Evolutionary conservation across 2,329 filamentous ascomycete species (phyloP).

Genomic region (Aspergillus phoenicis): DNA sequence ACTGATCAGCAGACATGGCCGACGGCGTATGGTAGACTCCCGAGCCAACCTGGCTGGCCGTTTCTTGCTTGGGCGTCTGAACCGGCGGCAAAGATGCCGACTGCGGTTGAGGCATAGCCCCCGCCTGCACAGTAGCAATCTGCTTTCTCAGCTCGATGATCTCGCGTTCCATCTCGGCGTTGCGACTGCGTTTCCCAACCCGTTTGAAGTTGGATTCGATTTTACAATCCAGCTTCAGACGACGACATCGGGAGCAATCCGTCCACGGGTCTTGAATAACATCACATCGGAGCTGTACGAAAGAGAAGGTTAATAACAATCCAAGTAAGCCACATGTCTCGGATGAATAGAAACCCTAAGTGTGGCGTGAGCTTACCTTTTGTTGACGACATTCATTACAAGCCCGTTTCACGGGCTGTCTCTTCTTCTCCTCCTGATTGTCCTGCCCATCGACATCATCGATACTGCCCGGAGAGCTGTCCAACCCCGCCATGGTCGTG

Average conservation of each 20-base stretch:
- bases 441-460: constrained; percentile 50
- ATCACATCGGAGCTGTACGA: constrained; percentile 64
- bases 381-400: constrained; percentile 72
- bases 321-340: not conserved
- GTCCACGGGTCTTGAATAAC: constrained; percentile 66
- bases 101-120: constrained; percentile 26
- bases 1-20: constrained; percentile 43
- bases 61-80: constrained; percentile 40
- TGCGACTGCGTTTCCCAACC: constrained; percentile 66
- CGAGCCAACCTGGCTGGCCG: constrained; percentile 39
- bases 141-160: constrained; percentile 55
- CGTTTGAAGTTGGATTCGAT: constrained; percentile 71
- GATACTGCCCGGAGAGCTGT: constrained; percentile 51
- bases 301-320: not conserved
- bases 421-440: constrained; percentile 45
- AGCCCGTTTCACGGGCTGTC: constrained; percentile 60
- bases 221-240: constrained; percentile 64
- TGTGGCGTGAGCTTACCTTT: constrained; percentile 54
- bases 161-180: constrained; percentile 66
- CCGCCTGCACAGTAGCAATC: constrained; percentile 42
- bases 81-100: constrained; percentile 28
- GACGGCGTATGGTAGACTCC: constrained; percentile 39
- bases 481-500: constrained; percentile 46
- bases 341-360: not conserved
- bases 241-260: constrained; percentile 63